Evolutionary conservation across 768 basidiomycete species (phyloP).

Genomic region (Boletus pseudopeckii): DNA sequence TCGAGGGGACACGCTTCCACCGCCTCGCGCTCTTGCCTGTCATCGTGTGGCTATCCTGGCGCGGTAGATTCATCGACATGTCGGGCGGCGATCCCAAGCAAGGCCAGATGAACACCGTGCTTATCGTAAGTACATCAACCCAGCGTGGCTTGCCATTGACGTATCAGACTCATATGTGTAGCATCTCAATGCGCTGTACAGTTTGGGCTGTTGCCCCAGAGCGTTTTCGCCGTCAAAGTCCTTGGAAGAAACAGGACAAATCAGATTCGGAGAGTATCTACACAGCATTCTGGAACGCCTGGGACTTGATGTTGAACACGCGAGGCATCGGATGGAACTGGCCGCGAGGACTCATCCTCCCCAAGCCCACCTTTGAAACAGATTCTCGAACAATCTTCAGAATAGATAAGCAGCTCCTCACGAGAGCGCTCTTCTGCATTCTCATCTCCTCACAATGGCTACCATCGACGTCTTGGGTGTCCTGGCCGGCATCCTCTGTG

Average conservation of each 20-base stretch:
- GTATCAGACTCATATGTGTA: constrained; percentile 13
- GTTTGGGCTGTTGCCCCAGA: constrained; percentile 18
- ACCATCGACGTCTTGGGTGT: neutral
- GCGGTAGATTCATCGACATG: constrained; percentile 29
- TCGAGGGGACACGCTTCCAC: constrained; percentile 37
- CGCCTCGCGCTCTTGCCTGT: constrained; percentile 50
- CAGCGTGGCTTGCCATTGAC: neutral
- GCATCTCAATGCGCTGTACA: constrained; percentile 10
- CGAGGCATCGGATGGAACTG: constrained; percentile 31
- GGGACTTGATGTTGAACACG: constrained; percentile 17
- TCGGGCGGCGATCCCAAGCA: constrained; percentile 18
- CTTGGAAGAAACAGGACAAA: neutral
- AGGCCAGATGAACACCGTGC: constrained; percentile 6
- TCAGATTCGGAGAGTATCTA: neutral
- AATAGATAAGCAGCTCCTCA: neutral
- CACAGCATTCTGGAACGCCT: constrained; percentile 24
- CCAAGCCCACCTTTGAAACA: constrained; percentile 13
- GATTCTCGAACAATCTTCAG: constrained; percentile 16
- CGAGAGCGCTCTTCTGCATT: neutral
- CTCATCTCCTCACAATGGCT: neutral
- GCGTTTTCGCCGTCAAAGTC: constrained; percentile 9
- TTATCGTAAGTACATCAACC: constrained; percentile 15
- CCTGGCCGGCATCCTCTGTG: neutral
- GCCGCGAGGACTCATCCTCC: constrained; percentile 10
- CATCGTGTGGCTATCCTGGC: constrained; percentile 42